A percentile compares a stretch with the other conserved stretches of the same genome.
Conservation (phyloP, 768 basidiomycete genomes). For the Mycena alexandri region DNA sequence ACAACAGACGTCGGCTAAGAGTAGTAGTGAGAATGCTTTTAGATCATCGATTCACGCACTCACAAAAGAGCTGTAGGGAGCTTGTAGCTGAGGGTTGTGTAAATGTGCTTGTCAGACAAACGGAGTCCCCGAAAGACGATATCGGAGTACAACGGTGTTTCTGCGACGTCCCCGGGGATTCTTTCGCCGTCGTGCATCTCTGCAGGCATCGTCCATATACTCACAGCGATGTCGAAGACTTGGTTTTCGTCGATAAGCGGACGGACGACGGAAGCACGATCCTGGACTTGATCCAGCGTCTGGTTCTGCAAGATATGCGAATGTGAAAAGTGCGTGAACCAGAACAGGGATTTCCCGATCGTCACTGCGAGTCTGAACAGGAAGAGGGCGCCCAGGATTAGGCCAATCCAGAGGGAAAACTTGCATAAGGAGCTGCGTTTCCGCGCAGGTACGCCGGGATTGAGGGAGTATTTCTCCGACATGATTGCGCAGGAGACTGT, state of each 20-base stretch:
- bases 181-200: slow-evolving; percentile 1
- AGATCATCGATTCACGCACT: background rate
- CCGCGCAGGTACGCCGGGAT: slow-evolving; percentile 13
- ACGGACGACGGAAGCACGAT: slow-evolving; percentile 25
- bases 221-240: slow-evolving; percentile 35
- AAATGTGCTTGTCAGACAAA: slow-evolving; percentile 26
- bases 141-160: slow-evolving; percentile 31
- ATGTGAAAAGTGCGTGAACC: slow-evolving; percentile 27
- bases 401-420: slow-evolving; percentile 17
- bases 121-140: slow-evolving; percentile 31
- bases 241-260: slow-evolving; percentile 33
- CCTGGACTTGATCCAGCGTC: slow-evolving; percentile 25
- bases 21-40: background rate
- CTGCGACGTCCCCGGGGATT: background rate
- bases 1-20: slow-evolving; percentile 7
- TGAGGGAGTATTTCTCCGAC: slow-evolving; percentile 1
- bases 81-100: slow-evolving; percentile 6
- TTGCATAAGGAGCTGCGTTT: slow-evolving; percentile 10
- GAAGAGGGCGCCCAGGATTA: slow-evolving; percentile 13
- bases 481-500: background rate
- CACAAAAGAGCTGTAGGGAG: slow-evolving; percentile 30
- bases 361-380: background rate
- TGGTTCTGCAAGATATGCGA: slow-evolving; percentile 31
- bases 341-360: slow-evolving; percentile 14
- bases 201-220: slow-evolving; percentile 25